A percentile compares a stretch with the other conserved stretches of the same genome.
These are phyloP conservation scores for Sclerotinia nivalis DNA, from an alignment of 2,329 filamentous ascomycete genomes.

Conservation along the genomic window DNA sequence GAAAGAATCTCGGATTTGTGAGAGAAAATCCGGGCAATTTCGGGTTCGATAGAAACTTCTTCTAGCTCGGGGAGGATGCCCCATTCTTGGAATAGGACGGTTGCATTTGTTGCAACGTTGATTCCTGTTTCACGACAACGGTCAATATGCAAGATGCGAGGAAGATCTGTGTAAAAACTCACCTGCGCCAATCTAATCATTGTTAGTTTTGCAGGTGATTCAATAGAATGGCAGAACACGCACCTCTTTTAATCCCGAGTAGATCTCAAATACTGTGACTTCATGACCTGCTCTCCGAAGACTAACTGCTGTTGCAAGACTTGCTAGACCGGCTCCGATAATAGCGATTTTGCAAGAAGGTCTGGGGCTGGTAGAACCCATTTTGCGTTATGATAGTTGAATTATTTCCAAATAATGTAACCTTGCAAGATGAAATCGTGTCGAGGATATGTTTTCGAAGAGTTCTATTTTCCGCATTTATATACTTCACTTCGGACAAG, in stretches of 20 bases:
- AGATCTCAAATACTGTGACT: neutral
- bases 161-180: neutral
- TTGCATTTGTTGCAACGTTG: slow-evolving; percentile 2
- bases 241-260: neutral
- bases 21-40: neutral
- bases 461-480: neutral
- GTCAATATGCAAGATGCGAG: neutral
- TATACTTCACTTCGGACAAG: too few relatives aligned
- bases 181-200: neutral
- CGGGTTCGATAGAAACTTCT: neutral
- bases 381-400: neutral
- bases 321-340: neutral
- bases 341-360: slow-evolving; percentile 4
- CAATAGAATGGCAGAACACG: neutral
- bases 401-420: neutral
- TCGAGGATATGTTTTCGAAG: neutral
- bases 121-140: neutral
- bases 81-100: neutral
- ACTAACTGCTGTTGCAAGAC: slow-evolving; percentile 1
- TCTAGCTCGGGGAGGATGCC: neutral
- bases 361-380: neutral
- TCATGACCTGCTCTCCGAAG: neutral
- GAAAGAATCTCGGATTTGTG: slow-evolving; percentile 5
- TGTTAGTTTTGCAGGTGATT: neutral
- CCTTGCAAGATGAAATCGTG: neutral